These are phyloP conservation scores for Chalara sp. DNA, from an alignment of 2,329 filamentous ascomycete species.

Conservation along the genomic window DNA sequence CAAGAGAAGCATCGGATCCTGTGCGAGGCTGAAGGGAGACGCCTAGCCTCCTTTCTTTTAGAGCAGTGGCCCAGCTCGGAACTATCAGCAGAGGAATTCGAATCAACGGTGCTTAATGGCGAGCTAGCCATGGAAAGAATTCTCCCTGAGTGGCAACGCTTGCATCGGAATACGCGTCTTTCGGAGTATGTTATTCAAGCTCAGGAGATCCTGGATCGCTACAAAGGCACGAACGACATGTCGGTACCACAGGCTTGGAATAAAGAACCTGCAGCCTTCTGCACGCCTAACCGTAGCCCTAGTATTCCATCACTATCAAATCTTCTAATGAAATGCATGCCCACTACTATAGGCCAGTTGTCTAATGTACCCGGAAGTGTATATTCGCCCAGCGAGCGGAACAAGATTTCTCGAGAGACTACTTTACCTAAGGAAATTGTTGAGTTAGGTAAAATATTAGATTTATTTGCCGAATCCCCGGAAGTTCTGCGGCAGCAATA, in stretches of 20 bases:
- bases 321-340: conserved; percentile 1
- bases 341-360: background rate
- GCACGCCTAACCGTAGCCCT: conserved; percentile 1
- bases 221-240: conserved; percentile 6
- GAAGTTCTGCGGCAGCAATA: conserved; percentile 33
- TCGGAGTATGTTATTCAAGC: conserved; percentile 35
- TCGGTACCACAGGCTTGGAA: background rate
- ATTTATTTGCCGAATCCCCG: conserved; percentile 20
- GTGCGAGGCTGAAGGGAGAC: conserved; percentile 28
- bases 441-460: conserved; percentile 25
- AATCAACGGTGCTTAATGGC: conserved; percentile 28
- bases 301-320: conserved; percentile 5
- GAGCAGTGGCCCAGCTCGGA: conserved; percentile 38
- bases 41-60: conserved; percentile 35
- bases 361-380: background rate
- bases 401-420: background rate
- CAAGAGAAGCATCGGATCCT: conserved; percentile 25
- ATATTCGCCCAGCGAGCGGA: background rate
- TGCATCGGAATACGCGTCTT: conserved; percentile 42
- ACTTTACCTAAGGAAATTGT: conserved; percentile 3
- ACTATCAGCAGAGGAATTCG: conserved; percentile 26
- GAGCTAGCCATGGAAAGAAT: conserved; percentile 33
- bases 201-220: conserved; percentile 33
- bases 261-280: conserved; percentile 5
- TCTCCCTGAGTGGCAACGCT: conserved; percentile 38